phyloP scores from a whole-genome alignment of 163 green algal genomes.

The Scenedesmus sp. region DNA sequence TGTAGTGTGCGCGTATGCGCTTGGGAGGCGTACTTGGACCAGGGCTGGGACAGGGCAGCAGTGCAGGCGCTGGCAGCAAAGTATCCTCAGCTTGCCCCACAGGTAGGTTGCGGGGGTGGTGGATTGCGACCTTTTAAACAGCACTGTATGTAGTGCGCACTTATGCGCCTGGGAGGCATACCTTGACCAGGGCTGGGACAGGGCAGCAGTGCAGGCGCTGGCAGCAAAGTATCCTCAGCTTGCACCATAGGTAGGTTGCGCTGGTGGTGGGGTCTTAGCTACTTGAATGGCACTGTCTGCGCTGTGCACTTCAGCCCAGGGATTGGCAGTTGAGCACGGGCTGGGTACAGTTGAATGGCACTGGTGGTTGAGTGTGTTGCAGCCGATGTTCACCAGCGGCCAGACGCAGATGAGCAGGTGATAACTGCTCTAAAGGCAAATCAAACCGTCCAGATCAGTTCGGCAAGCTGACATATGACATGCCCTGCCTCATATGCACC shows the following conservation, averaged over 20 bases:
- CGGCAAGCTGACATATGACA: too few species aligned
- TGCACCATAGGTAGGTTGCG: slow-evolving; percentile 58
- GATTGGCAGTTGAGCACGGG: too few species aligned
- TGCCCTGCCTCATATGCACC: too few species aligned
- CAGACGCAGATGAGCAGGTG: too few species aligned
- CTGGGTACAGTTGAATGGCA: too few species aligned
- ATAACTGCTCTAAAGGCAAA: too few species aligned
- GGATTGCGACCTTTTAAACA: not conserved
- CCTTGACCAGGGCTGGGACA: slow-evolving; percentile 50
- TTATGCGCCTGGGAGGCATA: slow-evolving; percentile 79
- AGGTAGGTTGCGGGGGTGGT: slow-evolving; percentile 50
- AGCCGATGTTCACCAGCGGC: too few species aligned
- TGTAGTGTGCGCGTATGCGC: not conserved
- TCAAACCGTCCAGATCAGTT: too few species aligned
- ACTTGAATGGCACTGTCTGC: too few species aligned
- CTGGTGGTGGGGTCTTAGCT: too few species aligned
- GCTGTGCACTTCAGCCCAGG: too few species aligned
- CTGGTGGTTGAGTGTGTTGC: too few species aligned
- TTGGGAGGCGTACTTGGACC: slow-evolving; percentile 83
- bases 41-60: slow-evolving; percentile 83
- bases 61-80: slow-evolving; percentile 56
- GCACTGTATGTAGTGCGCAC: slow-evolving; percentile 68
- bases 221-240: slow-evolving; percentile 64
- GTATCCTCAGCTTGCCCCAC: slow-evolving; percentile 66
- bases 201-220: slow-evolving; percentile 4